These are phyloP conservation scores for Gliomastix tumulicola DNA, from an alignment of 2,329 filamentous ascomycete species.

Conservation along the genomic window DNA sequence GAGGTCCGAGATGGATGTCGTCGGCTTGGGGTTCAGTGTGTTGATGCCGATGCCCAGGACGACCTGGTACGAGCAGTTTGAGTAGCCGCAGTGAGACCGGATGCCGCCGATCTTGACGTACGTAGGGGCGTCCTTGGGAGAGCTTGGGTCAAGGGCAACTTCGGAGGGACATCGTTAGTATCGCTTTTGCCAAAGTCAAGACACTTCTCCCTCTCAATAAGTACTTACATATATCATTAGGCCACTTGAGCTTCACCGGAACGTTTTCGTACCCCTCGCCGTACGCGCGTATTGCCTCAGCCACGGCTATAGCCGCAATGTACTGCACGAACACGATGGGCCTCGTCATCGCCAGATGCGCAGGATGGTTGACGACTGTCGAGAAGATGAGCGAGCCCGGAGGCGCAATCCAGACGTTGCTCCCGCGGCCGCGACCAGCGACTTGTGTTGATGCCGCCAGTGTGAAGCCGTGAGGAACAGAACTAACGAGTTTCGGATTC, in stretches of 20 bases:
- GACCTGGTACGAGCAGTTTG: constrained; percentile 69
- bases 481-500: constrained; percentile 70
- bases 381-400: constrained; percentile 83
- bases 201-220: neutral
- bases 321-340: constrained; percentile 95
- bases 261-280: constrained; percentile 67
- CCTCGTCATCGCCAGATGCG: constrained; percentile 61
- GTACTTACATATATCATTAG: constrained; percentile 78
- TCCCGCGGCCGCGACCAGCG: constrained; percentile 79
- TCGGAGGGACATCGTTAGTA: constrained; percentile 14
- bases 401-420: constrained; percentile 92
- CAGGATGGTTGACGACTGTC: constrained; percentile 76
- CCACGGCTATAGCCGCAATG: constrained; percentile 78
- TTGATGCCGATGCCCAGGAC: constrained; percentile 86
- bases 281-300: constrained; percentile 76
- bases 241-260: constrained; percentile 90
- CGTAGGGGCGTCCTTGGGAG: neutral
- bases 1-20: constrained; percentile 76
- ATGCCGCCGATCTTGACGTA: constrained; percentile 94
- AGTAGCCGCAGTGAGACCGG: constrained; percentile 81
- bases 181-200: neutral
- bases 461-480: constrained; percentile 80
- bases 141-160: constrained; percentile 59
- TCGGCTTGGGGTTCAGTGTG: constrained; percentile 74
- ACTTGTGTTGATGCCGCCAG: constrained; percentile 81